Conservation (phyloP, 2,329 filamentous ascomycete genomes). For the Thelonectria blattea region DNA sequence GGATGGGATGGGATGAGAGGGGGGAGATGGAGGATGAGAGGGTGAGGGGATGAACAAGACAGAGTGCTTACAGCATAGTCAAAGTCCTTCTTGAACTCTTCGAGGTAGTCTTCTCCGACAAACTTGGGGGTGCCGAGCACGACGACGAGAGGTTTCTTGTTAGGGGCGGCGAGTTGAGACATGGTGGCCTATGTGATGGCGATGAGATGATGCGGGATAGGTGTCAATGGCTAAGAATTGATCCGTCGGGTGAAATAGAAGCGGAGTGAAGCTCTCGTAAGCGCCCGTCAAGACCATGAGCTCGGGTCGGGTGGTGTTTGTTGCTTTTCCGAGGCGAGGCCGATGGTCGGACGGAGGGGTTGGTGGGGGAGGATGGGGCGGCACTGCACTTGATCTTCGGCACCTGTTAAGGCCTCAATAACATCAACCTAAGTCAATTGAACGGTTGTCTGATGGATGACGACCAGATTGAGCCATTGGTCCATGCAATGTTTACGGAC, state of each 20-base stretch:
- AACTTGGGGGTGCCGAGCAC: conserved; percentile 49
- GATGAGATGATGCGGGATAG: no score
- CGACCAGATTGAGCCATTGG: no score
- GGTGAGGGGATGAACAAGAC: no score
- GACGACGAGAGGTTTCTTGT: conserved; percentile 48
- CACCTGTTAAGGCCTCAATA: not conserved
- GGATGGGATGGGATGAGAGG: no score
- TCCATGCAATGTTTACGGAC: no score
- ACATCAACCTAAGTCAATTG: no score
- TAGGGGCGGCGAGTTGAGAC: not conserved
- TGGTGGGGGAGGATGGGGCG: not conserved
- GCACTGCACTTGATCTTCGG: no score
- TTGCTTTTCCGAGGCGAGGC: not conserved
- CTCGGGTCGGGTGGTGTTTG: not conserved
- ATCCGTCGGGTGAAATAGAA: not conserved
- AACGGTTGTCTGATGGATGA: no score
- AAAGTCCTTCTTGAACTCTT: conserved; percentile 46
- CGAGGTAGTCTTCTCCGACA: conserved; percentile 47
- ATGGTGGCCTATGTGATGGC: no score
- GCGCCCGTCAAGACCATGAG: not conserved
- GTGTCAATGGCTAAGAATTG: not conserved
- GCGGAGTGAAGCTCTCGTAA: not conserved
- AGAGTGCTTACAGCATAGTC: conserved; percentile 42
- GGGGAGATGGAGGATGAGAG: no score
- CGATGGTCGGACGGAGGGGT: not conserved